Conservation (phyloP, 768 basidiomycete species). For the Calocybe gangraenosa region DNA sequence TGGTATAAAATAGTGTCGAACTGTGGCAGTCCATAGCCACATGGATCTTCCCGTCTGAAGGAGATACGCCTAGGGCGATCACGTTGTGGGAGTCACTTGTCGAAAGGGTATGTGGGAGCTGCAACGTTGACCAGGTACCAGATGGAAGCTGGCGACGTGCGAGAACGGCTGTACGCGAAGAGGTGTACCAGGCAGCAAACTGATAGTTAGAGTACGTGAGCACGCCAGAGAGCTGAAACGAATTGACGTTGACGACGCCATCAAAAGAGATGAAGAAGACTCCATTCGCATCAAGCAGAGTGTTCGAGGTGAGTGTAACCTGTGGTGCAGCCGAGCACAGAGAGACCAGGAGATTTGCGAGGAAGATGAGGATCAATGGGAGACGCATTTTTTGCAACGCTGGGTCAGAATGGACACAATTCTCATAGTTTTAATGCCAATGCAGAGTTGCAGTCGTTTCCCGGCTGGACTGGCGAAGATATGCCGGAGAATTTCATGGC, state of each 20-base stretch:
- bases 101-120: slow-evolving; percentile 37
- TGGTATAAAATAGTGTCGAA: slow-evolving; percentile 38
- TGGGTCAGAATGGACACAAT: not conserved
- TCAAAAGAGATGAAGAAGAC: slow-evolving; percentile 44
- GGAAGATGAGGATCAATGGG: slow-evolving; percentile 5
- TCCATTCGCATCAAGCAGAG: slow-evolving; percentile 33
- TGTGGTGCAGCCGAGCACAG: slow-evolving; percentile 30
- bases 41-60: slow-evolving; percentile 41
- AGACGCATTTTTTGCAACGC: slow-evolving; percentile 7
- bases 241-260: slow-evolving; percentile 44
- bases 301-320: slow-evolving; percentile 35
- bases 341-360: slow-evolving; percentile 9
- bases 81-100: slow-evolving; percentile 43
- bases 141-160: slow-evolving; percentile 37
- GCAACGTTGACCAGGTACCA: slow-evolving; percentile 36
- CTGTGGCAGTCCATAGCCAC: slow-evolving; percentile 46
- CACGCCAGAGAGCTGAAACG: slow-evolving; percentile 40
- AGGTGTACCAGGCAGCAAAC: slow-evolving; percentile 44
- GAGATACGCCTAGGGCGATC: slow-evolving; percentile 39
- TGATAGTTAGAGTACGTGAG: slow-evolving; percentile 36
- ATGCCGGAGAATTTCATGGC: not conserved
- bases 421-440: not conserved
- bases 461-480: not conserved
- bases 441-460: not conserved
- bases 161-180: slow-evolving; percentile 33